A percentile compares a stretch with the other conserved stretches of the same genome.
Conservation (phyloP, 495 filamentous ascomycete genomes). For the Aspergillus diversus region DNA sequence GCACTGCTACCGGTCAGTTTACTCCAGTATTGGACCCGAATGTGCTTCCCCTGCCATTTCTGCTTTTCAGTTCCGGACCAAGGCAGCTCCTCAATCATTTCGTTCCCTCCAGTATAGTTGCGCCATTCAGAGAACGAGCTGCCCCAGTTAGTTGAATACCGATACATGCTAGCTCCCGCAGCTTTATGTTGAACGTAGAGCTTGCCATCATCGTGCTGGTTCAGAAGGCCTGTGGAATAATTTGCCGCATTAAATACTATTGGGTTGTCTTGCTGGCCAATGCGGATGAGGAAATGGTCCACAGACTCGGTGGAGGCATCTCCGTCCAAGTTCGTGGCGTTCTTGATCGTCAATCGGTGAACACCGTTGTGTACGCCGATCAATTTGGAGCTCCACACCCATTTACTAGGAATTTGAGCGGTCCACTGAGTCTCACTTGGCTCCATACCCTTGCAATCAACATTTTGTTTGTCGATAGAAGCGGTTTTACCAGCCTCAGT, state of each 20-base stretch:
- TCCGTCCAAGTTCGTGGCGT: conserved; percentile 46
- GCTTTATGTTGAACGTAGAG: conserved; percentile 62
- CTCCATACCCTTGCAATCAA: conserved; percentile 45
- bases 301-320: conserved; percentile 48
- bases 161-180: conserved; percentile 65
- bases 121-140: conserved; percentile 63
- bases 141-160: conserved; percentile 66
- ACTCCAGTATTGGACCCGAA: conserved; percentile 71
- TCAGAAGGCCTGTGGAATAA: conserved; percentile 58
- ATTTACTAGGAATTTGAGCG: conserved; percentile 58
- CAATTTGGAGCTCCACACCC: conserved; percentile 59
- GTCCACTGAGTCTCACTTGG: conserved; percentile 33
- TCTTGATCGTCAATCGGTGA: conserved; percentile 64
- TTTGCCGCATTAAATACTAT: conserved; percentile 63
- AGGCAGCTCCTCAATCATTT: conserved; percentile 44
- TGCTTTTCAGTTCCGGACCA: conserved; percentile 68
- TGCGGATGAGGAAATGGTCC: conserved; percentile 61
- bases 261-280: conserved; percentile 60
- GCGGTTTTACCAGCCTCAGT: conserved; percentile 49
- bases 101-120: conserved; percentile 55
- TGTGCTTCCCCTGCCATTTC: conserved; percentile 66
- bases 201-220: conserved; percentile 39
- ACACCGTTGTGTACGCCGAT: conserved; percentile 65
- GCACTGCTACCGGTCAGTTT: conserved; percentile 64
- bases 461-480: conserved; percentile 42